Evolutionary conservation across 176 grass and related monocot species (phyloP).

Genomic region (Hordeum marinum): DNA sequence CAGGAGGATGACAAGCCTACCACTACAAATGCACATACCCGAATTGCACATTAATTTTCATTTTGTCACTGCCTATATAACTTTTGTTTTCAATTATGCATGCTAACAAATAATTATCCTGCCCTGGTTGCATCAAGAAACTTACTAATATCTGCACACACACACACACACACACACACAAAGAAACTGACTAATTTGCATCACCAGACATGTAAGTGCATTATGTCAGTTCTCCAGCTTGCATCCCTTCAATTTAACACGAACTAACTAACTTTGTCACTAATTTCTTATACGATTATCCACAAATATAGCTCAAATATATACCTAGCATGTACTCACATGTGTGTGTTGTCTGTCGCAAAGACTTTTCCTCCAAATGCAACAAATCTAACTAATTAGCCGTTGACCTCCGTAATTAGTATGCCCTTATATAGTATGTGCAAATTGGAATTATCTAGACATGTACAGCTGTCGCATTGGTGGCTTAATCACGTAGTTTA

Average conservation of each 20-base stretch:
- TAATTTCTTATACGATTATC: background rate
- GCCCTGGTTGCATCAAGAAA: background rate
- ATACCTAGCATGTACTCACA: background rate
- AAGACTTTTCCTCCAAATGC: background rate
- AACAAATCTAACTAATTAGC: background rate
- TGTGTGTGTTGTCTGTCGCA: background rate
- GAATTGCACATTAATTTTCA: background rate
- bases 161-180: too few species aligned
- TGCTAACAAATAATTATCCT: background rate
- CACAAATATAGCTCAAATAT: background rate
- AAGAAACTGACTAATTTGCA: too few species aligned
- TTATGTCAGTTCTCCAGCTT: background rate
- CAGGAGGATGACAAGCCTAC: background rate
- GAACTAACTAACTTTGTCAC: background rate
- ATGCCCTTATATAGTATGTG: background rate
- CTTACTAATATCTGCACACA: too few species aligned
- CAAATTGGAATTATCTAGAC: slow-evolving; percentile 19
- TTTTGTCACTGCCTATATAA: background rate
- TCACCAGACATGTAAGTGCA: background rate
- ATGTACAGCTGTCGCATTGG: background rate
- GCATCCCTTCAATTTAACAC: background rate
- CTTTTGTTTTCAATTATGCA: background rate
- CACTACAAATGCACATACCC: background rate
- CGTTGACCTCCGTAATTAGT: background rate
- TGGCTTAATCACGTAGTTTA: background rate